phyloP scores from a whole-genome alignment of 2,329 filamentous ascomycete genomes.

The Dactylonectria macrodidyma region DNA sequence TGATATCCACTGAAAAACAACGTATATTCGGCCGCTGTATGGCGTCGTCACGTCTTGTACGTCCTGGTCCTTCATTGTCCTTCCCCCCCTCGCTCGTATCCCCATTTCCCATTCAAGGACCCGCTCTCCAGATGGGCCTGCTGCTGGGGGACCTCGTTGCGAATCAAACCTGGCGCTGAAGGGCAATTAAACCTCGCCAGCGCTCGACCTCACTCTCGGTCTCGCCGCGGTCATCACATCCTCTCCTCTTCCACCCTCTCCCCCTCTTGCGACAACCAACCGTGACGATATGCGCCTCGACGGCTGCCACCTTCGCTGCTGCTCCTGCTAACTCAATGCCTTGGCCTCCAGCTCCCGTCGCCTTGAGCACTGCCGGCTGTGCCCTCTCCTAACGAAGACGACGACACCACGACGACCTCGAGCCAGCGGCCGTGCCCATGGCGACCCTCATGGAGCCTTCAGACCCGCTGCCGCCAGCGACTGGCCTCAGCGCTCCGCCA shows the following conservation, averaged over 20 bases:
- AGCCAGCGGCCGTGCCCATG: constrained; percentile 45
- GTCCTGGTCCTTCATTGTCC: constrained; percentile 22
- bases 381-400: constrained; percentile 39
- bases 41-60: constrained; percentile 32
- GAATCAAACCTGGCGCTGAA: constrained; percentile 17
- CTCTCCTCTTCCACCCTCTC: not conserved
- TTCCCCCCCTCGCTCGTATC: constrained; percentile 25
- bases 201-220: constrained; percentile 3
- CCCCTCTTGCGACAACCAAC: constrained; percentile 14
- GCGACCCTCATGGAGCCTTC: constrained; percentile 46
- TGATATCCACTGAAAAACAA: constrained; percentile 11
- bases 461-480: constrained; percentile 46
- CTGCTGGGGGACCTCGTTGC: constrained; percentile 28
- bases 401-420: constrained; percentile 31
- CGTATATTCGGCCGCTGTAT: constrained; percentile 24
- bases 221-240: constrained; percentile 22
- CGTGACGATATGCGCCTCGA: constrained; percentile 21
- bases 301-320: constrained; percentile 19
- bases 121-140: constrained; percentile 19
- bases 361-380: constrained; percentile 48
- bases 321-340: constrained; percentile 46
- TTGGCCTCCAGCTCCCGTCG: constrained; percentile 41
- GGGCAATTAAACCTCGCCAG: constrained; percentile 26
- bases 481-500: constrained; percentile 49
- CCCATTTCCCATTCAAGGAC: constrained; percentile 21